phyloP scores from a whole-genome alignment of 2,329 filamentous ascomycete species.

The Aspergillus sp. region DNA sequence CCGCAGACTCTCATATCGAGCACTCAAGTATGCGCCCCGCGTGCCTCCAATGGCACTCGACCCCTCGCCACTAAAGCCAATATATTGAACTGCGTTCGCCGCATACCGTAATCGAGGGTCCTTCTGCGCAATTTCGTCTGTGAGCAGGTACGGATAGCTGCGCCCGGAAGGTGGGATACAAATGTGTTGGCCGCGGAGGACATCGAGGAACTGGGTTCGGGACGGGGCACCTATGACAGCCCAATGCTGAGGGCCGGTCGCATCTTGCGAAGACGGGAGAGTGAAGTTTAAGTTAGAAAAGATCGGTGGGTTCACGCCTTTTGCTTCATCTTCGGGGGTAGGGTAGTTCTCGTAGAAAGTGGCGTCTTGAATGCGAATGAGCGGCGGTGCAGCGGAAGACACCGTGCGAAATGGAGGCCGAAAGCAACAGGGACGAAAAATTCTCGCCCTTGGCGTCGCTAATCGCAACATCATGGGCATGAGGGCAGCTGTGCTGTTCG shows the following conservation, averaged over 20 bases:
- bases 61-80: conserved; percentile 81
- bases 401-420: conserved; percentile 14
- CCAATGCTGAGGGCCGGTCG: conserved; percentile 63
- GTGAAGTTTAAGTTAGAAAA: conserved; percentile 71
- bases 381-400: conserved; percentile 43
- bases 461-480: conserved; percentile 4
- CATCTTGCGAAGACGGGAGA: conserved; percentile 54
- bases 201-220: conserved; percentile 78
- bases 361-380: conserved; percentile 72
- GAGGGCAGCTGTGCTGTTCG: not conserved
- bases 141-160: conserved; percentile 75
- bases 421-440: conserved; percentile 10
- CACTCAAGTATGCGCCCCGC: conserved; percentile 79
- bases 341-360: conserved; percentile 82
- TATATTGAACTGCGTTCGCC: conserved; percentile 74
- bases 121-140: conserved; percentile 56
- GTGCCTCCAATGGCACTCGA: conserved; percentile 48
- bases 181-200: conserved; percentile 73
- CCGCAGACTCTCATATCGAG: conserved; percentile 82
- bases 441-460: conserved; percentile 10
- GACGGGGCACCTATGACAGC: conserved; percentile 77
- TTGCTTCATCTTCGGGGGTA: conserved; percentile 42
- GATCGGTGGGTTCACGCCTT: conserved; percentile 65
- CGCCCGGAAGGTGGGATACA: conserved; percentile 73
- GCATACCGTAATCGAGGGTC: conserved; percentile 57